A percentile compares a stretch with the other conserved stretches of the same genome.
Evolutionary conservation across 805 yeast genomes (phyloP).

Genomic region (Candida taoyuanica): DNA sequence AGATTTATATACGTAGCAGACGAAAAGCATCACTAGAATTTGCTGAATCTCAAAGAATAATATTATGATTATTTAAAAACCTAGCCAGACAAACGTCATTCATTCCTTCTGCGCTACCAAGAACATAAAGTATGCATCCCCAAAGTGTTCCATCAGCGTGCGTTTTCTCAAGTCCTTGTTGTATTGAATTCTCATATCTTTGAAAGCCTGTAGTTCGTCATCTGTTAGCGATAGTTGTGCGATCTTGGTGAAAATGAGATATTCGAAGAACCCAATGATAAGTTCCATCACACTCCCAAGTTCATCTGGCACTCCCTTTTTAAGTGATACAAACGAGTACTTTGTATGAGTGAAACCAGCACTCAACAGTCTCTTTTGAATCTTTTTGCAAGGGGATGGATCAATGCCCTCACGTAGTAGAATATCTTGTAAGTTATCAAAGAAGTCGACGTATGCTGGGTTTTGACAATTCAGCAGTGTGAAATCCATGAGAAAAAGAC

Average conservation of each 20-base stretch:
- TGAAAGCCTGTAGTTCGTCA: slow-evolving; percentile 17
- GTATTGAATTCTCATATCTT: slow-evolving; percentile 17
- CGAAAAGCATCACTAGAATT: too few species aligned
- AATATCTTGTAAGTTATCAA: slow-evolving; percentile 10
- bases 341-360: slow-evolving; percentile 21
- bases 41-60: too few species aligned
- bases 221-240: slow-evolving; percentile 13
- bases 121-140: slow-evolving; percentile 25
- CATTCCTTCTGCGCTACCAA: slow-evolving; percentile 18
- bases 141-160: slow-evolving; percentile 17
- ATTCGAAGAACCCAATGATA: slow-evolving; percentile 20
- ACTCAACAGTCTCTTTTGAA: slow-evolving; percentile 15
- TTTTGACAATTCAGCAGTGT: slow-evolving; percentile 19
- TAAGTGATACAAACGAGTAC: slow-evolving; percentile 21
- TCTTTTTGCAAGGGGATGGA: slow-evolving; percentile 24
- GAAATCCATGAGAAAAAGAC: slow-evolving; percentile 22
- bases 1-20: too few species aligned
- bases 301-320: slow-evolving; percentile 19
- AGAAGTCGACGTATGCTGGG: slow-evolving; percentile 12
- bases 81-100: too few species aligned
- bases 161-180: slow-evolving; percentile 20
- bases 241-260: slow-evolving; percentile 14
- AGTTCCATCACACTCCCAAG: slow-evolving; percentile 26
- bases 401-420: slow-evolving; percentile 19
- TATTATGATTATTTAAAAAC: neutral